Conservation (phyloP, 2,329 filamentous ascomycete species). For the Penicillium hesseltinei region DNA sequence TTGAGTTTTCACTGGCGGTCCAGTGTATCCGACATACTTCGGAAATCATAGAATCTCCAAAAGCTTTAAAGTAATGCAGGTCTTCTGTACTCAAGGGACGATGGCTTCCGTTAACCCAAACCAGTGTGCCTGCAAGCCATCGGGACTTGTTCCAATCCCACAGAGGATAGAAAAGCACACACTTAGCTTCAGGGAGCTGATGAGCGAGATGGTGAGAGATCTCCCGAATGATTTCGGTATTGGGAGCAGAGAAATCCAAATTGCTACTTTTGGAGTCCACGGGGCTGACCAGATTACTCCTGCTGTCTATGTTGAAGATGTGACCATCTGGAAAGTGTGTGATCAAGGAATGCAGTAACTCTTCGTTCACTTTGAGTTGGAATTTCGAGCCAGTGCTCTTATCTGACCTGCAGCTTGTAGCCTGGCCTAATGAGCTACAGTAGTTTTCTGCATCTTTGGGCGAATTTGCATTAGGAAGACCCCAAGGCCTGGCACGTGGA, state of each 20-base stretch:
- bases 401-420: constrained; percentile 7
- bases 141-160: constrained; percentile 36
- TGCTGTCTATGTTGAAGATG: constrained; percentile 18
- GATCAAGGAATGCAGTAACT: constrained; percentile 18
- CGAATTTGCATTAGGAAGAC: neutral
- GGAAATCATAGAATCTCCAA: constrained; percentile 36
- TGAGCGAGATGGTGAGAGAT: constrained; percentile 14
- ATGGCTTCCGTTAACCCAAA: constrained; percentile 28
- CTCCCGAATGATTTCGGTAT: constrained; percentile 1
- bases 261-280: neutral
- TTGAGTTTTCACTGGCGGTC: constrained; percentile 44
- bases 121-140: constrained; percentile 34
- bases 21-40: constrained; percentile 37
- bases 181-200: constrained; percentile 26
- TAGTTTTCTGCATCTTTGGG: constrained; percentile 5
- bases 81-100: constrained; percentile 26
- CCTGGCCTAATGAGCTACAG: constrained; percentile 22
- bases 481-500: neutral
- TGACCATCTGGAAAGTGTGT: constrained; percentile 27
- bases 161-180: constrained; percentile 32
- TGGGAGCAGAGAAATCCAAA: neutral
- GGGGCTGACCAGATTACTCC: neutral
- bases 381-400: neutral
- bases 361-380: constrained; percentile 14
- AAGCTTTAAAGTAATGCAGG: constrained; percentile 36